A percentile compares a stretch with the other conserved stretches of the same genome.
phyloP scores from a whole-genome alignment of 371 early-diverging fungal species.

The Polyrhizophydium stewartii region DNA sequence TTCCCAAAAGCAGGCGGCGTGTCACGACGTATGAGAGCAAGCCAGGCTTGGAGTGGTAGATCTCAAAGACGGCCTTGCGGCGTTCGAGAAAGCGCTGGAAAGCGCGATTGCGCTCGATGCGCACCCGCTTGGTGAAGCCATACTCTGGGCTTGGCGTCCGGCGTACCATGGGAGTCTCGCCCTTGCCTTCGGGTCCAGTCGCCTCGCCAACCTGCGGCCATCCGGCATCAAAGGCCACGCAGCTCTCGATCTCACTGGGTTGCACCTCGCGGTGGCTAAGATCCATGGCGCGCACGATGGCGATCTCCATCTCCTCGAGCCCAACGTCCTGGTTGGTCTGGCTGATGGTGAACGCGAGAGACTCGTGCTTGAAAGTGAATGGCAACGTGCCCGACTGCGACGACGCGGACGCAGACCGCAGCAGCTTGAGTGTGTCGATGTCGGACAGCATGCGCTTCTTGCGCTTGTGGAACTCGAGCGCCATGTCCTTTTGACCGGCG shows the following conservation, averaged over 20 bases:
- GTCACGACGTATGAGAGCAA: slow-evolving; percentile 3
- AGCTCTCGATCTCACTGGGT: slow-evolving; percentile 51
- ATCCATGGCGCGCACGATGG: slow-evolving; percentile 52
- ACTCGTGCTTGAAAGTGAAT: slow-evolving; percentile 55
- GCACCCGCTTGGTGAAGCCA: slow-evolving; percentile 49
- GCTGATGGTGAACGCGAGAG: slow-evolving; percentile 54
- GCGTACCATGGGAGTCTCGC: slow-evolving; percentile 54
- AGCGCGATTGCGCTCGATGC: slow-evolving; percentile 57
- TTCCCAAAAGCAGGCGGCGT: slow-evolving; percentile 53
- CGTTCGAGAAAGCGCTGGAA: slow-evolving; percentile 65
- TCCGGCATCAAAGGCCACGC: slow-evolving; percentile 66
- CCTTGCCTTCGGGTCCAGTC: slow-evolving; percentile 52
- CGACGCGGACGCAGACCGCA: slow-evolving; percentile 17
- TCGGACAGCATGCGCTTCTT: slow-evolving; percentile 59
- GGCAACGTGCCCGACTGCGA: slow-evolving; percentile 5
- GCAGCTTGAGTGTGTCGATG: slow-evolving; percentile 49
- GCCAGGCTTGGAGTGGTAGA: slow-evolving; percentile 52
- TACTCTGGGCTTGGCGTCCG: slow-evolving; percentile 53
- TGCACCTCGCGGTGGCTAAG: slow-evolving; percentile 50
- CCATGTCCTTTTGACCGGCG: slow-evolving; percentile 32
- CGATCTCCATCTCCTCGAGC: slow-evolving; percentile 62
- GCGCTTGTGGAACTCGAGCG: slow-evolving; percentile 44
- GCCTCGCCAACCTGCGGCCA: slow-evolving; percentile 66
- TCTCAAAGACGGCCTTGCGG: slow-evolving; percentile 63
- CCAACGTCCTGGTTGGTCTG: slow-evolving; percentile 54